phyloP scores from a whole-genome alignment of 352 stramenopile species.

The Phytophthora lateralis region DNA sequence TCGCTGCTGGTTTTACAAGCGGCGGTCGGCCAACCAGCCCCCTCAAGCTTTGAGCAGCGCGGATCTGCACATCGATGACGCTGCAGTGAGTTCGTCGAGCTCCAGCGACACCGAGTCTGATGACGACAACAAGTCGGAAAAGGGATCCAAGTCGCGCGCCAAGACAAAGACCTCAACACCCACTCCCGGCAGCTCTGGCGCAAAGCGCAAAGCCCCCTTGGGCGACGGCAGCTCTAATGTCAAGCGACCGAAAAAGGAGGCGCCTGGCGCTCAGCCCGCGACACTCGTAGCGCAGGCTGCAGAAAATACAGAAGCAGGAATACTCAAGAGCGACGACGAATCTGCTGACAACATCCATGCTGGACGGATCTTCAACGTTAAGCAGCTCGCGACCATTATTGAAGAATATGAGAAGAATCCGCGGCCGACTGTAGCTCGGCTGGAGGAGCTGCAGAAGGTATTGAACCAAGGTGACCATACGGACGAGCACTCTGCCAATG shows the following conservation, averaged over 20 bases:
- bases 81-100: constrained; percentile 49
- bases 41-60: constrained; percentile 67
- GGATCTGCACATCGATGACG: constrained; percentile 55
- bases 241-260: constrained; percentile 47
- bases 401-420: constrained; percentile 88
- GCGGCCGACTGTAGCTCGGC: constrained; percentile 56
- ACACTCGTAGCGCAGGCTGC: not conserved
- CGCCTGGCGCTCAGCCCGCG: not conserved
- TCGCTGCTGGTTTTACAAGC: constrained; percentile 90
- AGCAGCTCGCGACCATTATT: constrained; percentile 84
- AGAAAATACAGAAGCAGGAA: constrained; percentile 17
- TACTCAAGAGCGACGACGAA: constrained; percentile 30
- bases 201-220: constrained; percentile 35
- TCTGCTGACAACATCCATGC: constrained; percentile 38
- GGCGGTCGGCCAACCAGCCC: constrained; percentile 75
- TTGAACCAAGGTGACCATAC: constrained; percentile 77
- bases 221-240: constrained; percentile 29
- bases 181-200: constrained; percentile 11
- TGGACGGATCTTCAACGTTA: constrained; percentile 85
- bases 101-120: constrained; percentile 76
- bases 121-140: constrained; percentile 51
- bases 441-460: constrained; percentile 74
- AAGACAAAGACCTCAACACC: constrained; percentile 33
- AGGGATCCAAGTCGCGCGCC: constrained; percentile 33
- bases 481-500: constrained; percentile 55